Evolutionary conservation across 768 basidiomycete genomes (phyloP), one percentile per base, ranked within the genome.

Genomic region (Favolaschia claudopus): DNA sequence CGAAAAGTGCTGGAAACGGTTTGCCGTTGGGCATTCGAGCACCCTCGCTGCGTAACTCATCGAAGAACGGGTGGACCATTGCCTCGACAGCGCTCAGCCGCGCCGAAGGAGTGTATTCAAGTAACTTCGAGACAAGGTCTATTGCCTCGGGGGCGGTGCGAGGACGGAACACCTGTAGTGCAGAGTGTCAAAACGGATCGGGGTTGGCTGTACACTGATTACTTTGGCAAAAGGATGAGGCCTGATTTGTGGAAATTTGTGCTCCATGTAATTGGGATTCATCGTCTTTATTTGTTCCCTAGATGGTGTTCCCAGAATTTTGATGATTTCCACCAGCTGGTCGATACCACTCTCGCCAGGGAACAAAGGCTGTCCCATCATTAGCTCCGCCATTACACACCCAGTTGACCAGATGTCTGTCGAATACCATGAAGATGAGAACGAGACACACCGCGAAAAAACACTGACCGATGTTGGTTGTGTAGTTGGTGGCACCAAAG

Each of bases 201-300:
- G 55, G 42, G 50, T 17, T 17, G 51, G 32, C 55, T 29, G 34
- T 29, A 47, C 42, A 28, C 9, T 19, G 71, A 76, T 25, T 58
- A 93, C 94, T 88, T 99, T 99, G 72, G 90, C 91, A 82, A 99
- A 99, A 0, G 96, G 96, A 72, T 99, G 96, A n/a, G 96, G 95
- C 74, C 96, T 95, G 82, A 99, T 99, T 77, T 99, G 96, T 2
- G 97, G 97, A 82, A 99, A 99, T 78, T 99, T 98, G 87, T 99
- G 97, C 73, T 99, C 97, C 97, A 99, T 99, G 79, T 99, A 99
- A 80, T 99, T 99, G 53, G 97, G 97, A 77, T 99, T 99, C 97
- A 99, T 99, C 67, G 97, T 99, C 89, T 99, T 99, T 86, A 99
- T 99, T 77, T 99, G 97, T 73, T 99, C 97, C 66, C 96, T 83